Conservation (phyloP, 2,329 filamentous ascomycete species). For the Trichoderma endophyticum region DNA sequence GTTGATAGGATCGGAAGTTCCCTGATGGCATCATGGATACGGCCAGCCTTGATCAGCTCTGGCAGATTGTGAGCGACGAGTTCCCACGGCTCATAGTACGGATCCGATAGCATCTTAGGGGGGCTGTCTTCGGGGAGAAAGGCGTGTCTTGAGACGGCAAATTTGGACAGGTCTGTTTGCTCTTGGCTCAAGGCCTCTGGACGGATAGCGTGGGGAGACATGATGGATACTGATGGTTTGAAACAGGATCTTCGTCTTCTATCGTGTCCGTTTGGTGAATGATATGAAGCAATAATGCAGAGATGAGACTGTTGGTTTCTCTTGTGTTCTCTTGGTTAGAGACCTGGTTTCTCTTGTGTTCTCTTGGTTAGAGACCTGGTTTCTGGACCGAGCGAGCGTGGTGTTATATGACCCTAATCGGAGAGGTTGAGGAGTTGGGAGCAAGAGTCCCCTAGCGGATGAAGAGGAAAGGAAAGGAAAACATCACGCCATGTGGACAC, state of each 20-base stretch:
- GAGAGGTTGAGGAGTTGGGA: neutral
- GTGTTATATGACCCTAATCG: neutral
- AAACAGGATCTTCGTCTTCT: neutral
- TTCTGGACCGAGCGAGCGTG: neutral
- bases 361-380: too few species aligned
- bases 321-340: neutral
- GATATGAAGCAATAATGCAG: neutral
- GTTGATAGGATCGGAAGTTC: slow-evolving; percentile 68
- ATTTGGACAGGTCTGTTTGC: slow-evolving; percentile 33
- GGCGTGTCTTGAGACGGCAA: slow-evolving; percentile 54
- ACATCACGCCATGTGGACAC: slow-evolving; percentile 3
- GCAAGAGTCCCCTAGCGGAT: neutral
- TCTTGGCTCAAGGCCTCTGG: slow-evolving; percentile 21
- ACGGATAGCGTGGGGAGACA: slow-evolving; percentile 44
- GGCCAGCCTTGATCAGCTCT: slow-evolving; percentile 59
- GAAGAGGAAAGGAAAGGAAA: neutral
- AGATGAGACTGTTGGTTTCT: neutral
- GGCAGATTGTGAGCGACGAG: slow-evolving; percentile 65
- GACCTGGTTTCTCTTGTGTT: neutral
- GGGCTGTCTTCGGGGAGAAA: slow-evolving; percentile 75
- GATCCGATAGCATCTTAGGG: slow-evolving; percentile 59
- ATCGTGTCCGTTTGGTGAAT: neutral
- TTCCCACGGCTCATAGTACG: slow-evolving; percentile 82
- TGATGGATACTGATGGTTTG: slow-evolving; percentile 22
- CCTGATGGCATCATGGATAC: slow-evolving; percentile 62